Percentiles rank a stretch among this genome's conserved stretches.
Conservation (phyloP, 176 grass and related monocot species). For the Puya raimondii region DNA sequence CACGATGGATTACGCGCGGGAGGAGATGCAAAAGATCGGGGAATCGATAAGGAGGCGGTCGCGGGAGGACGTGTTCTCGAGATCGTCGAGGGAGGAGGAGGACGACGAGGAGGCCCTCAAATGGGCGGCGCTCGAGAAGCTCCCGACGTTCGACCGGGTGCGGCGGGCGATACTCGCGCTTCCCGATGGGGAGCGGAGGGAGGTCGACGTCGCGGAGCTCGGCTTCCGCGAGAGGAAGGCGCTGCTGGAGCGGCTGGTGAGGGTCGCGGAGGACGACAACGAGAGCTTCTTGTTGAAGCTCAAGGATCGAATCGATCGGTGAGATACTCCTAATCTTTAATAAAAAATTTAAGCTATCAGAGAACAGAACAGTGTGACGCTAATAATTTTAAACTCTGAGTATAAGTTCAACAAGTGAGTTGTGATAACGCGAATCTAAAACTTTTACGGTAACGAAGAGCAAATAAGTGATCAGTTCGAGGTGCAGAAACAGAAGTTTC, state of each 20-base stretch:
- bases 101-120: conserved; percentile 75
- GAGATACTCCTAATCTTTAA: not conserved
- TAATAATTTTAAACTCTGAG: too few relatives aligned
- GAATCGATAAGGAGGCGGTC: conserved; percentile 33
- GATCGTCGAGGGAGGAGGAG: conserved; percentile 26
- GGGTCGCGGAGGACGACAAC: conserved; percentile 42
- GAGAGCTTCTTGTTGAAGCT: conserved; percentile 48
- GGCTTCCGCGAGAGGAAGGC: conserved; percentile 34
- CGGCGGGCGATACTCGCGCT: conserved; percentile 44
- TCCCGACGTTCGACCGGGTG: conserved; percentile 52
- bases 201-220: conserved; percentile 45
- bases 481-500: too few relatives aligned
- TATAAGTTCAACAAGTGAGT: too few relatives aligned
- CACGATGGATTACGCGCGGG: conserved; percentile 54
- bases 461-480: too few relatives aligned
- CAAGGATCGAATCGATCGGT: conserved; percentile 50
- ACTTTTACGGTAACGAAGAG: too few relatives aligned
- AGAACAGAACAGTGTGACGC: too few relatives aligned
- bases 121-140: conserved; percentile 61
- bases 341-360: too few relatives aligned
- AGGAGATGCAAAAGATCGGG: conserved; percentile 33
- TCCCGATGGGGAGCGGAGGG: conserved; percentile 39
- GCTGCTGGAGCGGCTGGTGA: conserved; percentile 37
- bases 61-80: conserved; percentile 29
- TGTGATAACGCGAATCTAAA: too few relatives aligned